Evolutionary conservation across 2,329 filamentous ascomycete species (phyloP).

Genomic region (Hypoxylon sp.): DNA sequence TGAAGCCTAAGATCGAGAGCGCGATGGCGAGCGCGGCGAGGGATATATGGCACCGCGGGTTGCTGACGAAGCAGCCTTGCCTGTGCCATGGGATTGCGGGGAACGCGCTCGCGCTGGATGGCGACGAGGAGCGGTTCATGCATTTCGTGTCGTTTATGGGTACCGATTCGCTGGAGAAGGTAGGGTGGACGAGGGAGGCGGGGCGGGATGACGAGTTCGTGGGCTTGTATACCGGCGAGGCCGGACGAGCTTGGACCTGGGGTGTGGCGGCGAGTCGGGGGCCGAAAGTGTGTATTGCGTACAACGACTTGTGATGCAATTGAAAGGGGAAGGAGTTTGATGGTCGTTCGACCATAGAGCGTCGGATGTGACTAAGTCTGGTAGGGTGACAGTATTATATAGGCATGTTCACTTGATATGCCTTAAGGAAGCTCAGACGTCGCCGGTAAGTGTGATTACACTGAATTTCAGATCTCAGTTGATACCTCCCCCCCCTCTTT

Average conservation of each 20-base stretch:
- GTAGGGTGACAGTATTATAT: not conserved
- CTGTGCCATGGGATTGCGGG: constrained; percentile 75
- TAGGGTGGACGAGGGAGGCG: constrained; percentile 12
- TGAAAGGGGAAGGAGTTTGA: not conserved
- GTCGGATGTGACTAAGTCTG: not conserved
- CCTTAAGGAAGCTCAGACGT: not conserved
- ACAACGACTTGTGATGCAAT: constrained; percentile 47
- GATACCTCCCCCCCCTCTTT: not conserved
- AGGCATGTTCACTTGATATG: not conserved
- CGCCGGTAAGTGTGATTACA: not conserved
- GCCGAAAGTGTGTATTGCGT: constrained; percentile 44
- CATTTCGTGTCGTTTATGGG: constrained; percentile 48
- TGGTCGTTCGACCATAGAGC: not conserved
- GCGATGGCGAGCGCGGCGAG: constrained; percentile 54
- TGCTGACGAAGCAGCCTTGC: constrained; percentile 73
- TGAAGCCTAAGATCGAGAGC: constrained; percentile 65
- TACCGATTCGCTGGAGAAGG: constrained; percentile 34
- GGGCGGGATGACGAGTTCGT: constrained; percentile 25
- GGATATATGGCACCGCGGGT: constrained; percentile 67
- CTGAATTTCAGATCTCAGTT: not conserved
- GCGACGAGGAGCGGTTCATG: constrained; percentile 32
- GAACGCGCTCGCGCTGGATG: constrained; percentile 64
- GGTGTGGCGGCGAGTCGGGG: constrained; percentile 41
- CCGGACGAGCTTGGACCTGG: constrained; percentile 49
- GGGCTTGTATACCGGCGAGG: constrained; percentile 49